Conservation (phyloP, 352 stramenopile species). For the Phytophthora foliorum region DNA sequence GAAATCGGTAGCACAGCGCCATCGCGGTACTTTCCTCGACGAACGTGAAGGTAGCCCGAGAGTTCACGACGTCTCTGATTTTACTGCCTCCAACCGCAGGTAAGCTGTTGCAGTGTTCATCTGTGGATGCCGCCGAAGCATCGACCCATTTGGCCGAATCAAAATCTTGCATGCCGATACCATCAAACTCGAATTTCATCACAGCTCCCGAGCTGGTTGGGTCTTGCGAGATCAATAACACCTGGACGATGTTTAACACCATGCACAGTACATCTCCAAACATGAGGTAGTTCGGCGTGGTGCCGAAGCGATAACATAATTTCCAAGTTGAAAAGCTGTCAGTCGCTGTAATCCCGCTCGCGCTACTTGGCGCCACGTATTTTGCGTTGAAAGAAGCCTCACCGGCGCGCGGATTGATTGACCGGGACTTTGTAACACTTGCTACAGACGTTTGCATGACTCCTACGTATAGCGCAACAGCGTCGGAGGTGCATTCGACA, state of each 20-base stretch:
- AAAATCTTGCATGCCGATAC: slow-evolving; percentile 68
- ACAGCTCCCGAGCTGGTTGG: slow-evolving; percentile 45
- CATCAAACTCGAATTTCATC: slow-evolving; percentile 72
- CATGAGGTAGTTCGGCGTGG: slow-evolving; percentile 57
- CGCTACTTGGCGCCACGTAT: slow-evolving; percentile 44
- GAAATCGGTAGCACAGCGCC: slow-evolving; percentile 72
- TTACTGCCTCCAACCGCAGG: slow-evolving; percentile 51
- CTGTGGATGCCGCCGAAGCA: slow-evolving; percentile 21
- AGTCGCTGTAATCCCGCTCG: slow-evolving; percentile 8
- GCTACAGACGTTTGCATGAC: slow-evolving; percentile 56
- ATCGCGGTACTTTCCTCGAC: slow-evolving; percentile 46
- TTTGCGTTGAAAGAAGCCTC: slow-evolving; percentile 44
- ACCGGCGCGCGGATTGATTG: slow-evolving; percentile 46
- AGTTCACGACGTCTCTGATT: slow-evolving; percentile 44
- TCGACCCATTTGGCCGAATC: slow-evolving; percentile 70
- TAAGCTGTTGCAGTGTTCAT: slow-evolving; percentile 56
- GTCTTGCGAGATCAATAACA: slow-evolving; percentile 43
- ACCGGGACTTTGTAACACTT: slow-evolving; percentile 38
- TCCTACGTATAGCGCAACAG: slow-evolving; percentile 36
- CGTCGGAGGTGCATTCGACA: slow-evolving; percentile 44
- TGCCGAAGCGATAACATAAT: slow-evolving; percentile 77
- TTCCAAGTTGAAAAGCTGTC: slow-evolving; percentile 65
- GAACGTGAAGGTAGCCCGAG: slow-evolving; percentile 56
- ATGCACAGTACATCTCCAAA: slow-evolving; percentile 71
- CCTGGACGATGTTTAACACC: slow-evolving; percentile 62